Conservation (phyloP, 805 yeast species). For the Saccharomycopsis schoenii region DNA sequence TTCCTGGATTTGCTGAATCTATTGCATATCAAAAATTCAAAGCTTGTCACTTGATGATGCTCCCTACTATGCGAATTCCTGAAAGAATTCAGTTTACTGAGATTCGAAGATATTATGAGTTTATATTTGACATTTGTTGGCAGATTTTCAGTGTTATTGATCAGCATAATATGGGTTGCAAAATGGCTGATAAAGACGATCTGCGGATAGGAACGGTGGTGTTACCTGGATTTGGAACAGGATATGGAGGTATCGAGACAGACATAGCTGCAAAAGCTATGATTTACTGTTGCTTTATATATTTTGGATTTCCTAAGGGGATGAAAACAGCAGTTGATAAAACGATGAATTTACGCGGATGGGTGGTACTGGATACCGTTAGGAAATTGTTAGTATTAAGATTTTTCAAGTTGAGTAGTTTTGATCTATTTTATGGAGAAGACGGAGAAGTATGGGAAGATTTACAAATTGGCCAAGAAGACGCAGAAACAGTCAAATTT, state of each 20-base stretch:
- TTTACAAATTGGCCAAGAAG: neutral
- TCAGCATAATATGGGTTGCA: neutral
- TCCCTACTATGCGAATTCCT: slow-evolving; percentile 14
- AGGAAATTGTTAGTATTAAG: neutral
- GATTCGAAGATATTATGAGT: slow-evolving; percentile 1
- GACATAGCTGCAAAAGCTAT: slow-evolving; percentile 7
- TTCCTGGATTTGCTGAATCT: neutral
- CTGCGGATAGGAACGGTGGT: slow-evolving; percentile 1
- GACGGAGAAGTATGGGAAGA: neutral
- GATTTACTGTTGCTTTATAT: slow-evolving; percentile 2
- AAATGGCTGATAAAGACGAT: neutral
- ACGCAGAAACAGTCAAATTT: neutral
- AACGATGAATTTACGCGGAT: neutral
- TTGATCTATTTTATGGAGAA: neutral
- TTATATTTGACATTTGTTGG: slow-evolving; percentile 15
- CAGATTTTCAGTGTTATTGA: slow-evolving; percentile 5
- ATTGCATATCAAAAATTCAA: slow-evolving; percentile 6
- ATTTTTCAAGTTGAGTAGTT: neutral
- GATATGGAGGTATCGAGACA: slow-evolving; percentile 9
- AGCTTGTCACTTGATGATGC: slow-evolving; percentile 8
- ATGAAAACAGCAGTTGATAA: neutral
- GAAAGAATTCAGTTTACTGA: slow-evolving; percentile 1
- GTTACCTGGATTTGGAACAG: slow-evolving; percentile 11
- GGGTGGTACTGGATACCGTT: neutral
- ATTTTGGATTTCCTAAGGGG: slow-evolving; percentile 1